These are phyloP conservation scores for Xerocomellus chrysenteron DNA, from an alignment of 768 basidiomycete genomes.

Conservation along the genomic window DNA sequence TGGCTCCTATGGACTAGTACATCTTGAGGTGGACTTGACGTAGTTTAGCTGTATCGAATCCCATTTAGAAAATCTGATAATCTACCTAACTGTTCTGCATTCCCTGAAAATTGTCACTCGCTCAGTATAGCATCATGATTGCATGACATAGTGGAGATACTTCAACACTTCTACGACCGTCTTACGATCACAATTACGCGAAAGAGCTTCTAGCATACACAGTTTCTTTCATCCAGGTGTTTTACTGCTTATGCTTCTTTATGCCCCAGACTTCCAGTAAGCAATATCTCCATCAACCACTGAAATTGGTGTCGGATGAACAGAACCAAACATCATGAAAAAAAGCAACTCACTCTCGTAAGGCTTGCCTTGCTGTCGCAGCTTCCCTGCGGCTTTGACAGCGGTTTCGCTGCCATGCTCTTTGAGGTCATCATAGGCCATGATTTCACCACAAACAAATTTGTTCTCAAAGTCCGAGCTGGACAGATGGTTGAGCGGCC, in stretches of 20 bases:
- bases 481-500: background rate
- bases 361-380: slow-evolving; percentile 94
- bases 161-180: background rate
- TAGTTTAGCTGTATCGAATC: background rate
- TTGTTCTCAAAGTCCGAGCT: slow-evolving; percentile 98
- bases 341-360: slow-evolving; percentile 74
- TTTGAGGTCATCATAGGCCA: slow-evolving; percentile 86
- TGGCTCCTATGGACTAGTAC: background rate
- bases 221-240: background rate
- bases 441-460: slow-evolving; percentile 97
- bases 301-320: slow-evolving; percentile 26
- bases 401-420: slow-evolving; percentile 88
- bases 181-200: slow-evolving; percentile 8
- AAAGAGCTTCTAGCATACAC: slow-evolving; percentile 13
- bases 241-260: slow-evolving; percentile 31
- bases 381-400: slow-evolving; percentile 94
- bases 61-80: background rate
- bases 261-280: slow-evolving; percentile 83
- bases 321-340: background rate
- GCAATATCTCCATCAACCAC: slow-evolving; percentile 91
- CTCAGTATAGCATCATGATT: too few species aligned
- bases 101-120: background rate
- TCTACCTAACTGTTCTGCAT: background rate
- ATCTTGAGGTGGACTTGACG: background rate
- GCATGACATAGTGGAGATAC: background rate